phyloP scores from a whole-genome alignment of 495 filamentous ascomycete species.

The Paragyromitra xinjiangensis region DNA sequence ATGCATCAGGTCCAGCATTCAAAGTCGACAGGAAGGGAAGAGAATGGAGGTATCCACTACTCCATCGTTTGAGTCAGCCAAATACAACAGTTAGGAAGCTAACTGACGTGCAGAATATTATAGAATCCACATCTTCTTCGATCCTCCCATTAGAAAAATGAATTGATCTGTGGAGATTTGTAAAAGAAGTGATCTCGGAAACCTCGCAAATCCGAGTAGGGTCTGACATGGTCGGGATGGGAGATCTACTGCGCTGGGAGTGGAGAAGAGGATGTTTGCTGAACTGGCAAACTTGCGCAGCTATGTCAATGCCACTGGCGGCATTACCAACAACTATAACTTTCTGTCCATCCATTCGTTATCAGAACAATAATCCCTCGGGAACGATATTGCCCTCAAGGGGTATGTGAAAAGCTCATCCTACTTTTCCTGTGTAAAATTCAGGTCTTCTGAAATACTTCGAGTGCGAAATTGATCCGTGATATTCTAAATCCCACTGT shows the following conservation, averaged over 20 bases:
- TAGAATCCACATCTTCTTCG: slow-evolving; percentile 69
- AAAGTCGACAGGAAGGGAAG: slow-evolving; percentile 73
- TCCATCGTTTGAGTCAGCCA: not conserved
- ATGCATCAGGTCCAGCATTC: slow-evolving; percentile 41
- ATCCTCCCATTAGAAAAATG: slow-evolving; percentile 64
- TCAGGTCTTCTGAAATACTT: slow-evolving; percentile 75
- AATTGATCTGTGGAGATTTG: slow-evolving; percentile 63
- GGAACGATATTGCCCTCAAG: not conserved
- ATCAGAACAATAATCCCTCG: not conserved
- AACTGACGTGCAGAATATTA: slow-evolving; percentile 71
- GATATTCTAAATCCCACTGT: slow-evolving; percentile 69
- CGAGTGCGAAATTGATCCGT: slow-evolving; percentile 76
- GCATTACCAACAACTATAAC: slow-evolving; percentile 72
- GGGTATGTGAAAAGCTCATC: not conserved
- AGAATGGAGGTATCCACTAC: slow-evolving; percentile 71
- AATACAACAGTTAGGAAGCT: not conserved
- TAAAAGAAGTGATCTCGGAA: slow-evolving; percentile 69
- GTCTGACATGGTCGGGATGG: slow-evolving; percentile 33
- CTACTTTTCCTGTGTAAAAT: slow-evolving; percentile 62
- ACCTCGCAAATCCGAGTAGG: slow-evolving; percentile 63
- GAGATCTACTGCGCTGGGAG: slow-evolving; percentile 7
- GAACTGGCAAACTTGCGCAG: slow-evolving; percentile 29
- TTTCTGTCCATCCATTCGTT: slow-evolving; percentile 58
- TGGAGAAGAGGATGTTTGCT: slow-evolving; percentile 38
- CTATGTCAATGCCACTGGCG: slow-evolving; percentile 72